Conservation (phyloP, 352 stramenopile genomes). For the Phytophthora nicotianae region DNA sequence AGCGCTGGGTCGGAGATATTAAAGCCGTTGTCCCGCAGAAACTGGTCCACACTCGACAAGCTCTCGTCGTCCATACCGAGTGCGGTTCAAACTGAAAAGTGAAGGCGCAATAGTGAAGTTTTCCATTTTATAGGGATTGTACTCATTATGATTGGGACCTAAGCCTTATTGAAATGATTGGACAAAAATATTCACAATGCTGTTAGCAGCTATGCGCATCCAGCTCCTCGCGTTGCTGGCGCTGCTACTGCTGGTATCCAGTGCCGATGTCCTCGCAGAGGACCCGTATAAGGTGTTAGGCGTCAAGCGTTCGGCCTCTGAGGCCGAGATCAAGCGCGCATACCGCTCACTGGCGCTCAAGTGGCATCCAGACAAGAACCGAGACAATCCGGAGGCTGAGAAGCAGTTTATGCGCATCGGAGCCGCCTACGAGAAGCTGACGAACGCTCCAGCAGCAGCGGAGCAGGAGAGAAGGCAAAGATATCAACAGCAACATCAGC, state of each 20-base stretch:
- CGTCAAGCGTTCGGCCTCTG: constrained; percentile 59
- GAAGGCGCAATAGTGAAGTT: not conserved
- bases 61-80: constrained; percentile 48
- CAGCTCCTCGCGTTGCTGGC: not conserved
- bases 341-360: constrained; percentile 89
- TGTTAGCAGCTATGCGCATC: too few species aligned
- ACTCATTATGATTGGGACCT: too few species aligned
- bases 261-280: constrained; percentile 37
- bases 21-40: constrained; percentile 82
- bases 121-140: not conserved
- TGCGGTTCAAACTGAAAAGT: constrained; percentile 5
- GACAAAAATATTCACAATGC: too few species aligned
- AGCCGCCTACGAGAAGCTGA: constrained; percentile 71
- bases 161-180: not conserved
- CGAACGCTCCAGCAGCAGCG: constrained; percentile 14
- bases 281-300: constrained; percentile 81
- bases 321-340: constrained; percentile 82
- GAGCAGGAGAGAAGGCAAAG: constrained; percentile 27
- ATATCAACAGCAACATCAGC: constrained; percentile 55
- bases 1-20: constrained; percentile 44
- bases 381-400: constrained; percentile 63
- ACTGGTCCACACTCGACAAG: constrained; percentile 79
- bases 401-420: constrained; percentile 81
- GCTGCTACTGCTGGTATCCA: constrained; percentile 29
- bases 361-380: constrained; percentile 92